Percentiles rank a stretch among this genome's conserved stretches.
Evolutionary conservation across 2,329 filamentous ascomycete species (phyloP).

Genomic region (Penicillium janthinellum): DNA sequence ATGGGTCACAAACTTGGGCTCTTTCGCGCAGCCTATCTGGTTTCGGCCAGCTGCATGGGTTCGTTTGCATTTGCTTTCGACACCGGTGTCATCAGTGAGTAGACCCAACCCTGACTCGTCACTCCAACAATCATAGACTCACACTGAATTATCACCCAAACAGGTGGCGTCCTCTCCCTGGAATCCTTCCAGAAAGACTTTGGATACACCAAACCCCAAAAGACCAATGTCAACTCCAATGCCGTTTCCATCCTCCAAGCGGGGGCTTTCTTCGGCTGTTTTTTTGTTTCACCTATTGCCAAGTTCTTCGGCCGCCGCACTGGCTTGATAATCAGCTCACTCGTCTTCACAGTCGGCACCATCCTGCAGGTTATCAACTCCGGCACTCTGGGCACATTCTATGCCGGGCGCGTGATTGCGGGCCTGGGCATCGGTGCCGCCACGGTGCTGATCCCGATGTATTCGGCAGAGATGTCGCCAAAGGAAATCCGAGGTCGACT

Average conservation of each 20-base stretch:
- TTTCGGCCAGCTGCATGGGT: slow-evolving; percentile 41
- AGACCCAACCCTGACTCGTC: background rate
- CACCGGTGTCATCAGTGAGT: slow-evolving; percentile 41
- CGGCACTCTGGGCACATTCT: slow-evolving; percentile 47
- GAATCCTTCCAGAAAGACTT: slow-evolving; percentile 47
- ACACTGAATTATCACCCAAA: background rate
- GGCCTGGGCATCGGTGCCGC: slow-evolving; percentile 51
- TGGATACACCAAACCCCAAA: slow-evolving; percentile 39
- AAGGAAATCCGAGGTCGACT: slow-evolving; percentile 31
- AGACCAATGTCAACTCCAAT: slow-evolving; percentile 49
- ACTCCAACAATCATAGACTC: background rate
- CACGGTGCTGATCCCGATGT: slow-evolving; percentile 46
- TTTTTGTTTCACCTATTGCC: slow-evolving; percentile 51
- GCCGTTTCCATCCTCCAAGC: slow-evolving; percentile 54
- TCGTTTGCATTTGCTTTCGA: slow-evolving; percentile 45
- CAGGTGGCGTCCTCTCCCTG: slow-evolving; percentile 50
- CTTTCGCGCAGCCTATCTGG: slow-evolving; percentile 40
- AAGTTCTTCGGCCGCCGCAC: slow-evolving; percentile 48
- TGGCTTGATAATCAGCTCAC: slow-evolving; percentile 48
- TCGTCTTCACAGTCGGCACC: slow-evolving; percentile 40
- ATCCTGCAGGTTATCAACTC: slow-evolving; percentile 52
- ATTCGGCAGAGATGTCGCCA: slow-evolving; percentile 45
- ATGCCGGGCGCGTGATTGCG: slow-evolving; percentile 50
- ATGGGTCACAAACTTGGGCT: slow-evolving; percentile 40
- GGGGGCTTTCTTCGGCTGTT: slow-evolving; percentile 55